A percentile compares a stretch with the other conserved stretches of the same genome.
phyloP scores from a whole-genome alignment of 345 rosid genomes.

The Draba incana region DNA sequence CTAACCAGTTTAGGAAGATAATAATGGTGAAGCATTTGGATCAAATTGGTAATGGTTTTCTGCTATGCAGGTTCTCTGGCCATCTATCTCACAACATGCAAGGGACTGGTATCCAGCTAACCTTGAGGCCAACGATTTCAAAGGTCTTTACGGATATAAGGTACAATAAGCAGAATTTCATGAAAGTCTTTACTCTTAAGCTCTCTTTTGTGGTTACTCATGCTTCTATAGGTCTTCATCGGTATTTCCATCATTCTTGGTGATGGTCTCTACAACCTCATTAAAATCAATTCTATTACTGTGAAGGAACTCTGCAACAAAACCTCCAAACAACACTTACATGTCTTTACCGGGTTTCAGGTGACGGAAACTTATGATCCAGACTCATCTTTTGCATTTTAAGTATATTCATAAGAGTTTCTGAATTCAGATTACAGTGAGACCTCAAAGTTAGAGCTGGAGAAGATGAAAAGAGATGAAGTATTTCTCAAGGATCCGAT shows the following conservation, averaged over 20 bases:
- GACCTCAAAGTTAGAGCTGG: conserved; percentile 49
- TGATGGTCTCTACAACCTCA: conserved; percentile 81
- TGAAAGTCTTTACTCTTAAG: neutral
- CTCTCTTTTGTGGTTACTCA: conserved; percentile 22
- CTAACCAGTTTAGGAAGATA: neutral
- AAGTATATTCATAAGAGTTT: neutral
- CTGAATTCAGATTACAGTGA: conserved; percentile 47
- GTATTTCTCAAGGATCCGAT: conserved; percentile 68
- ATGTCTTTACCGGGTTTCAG: conserved; percentile 53
- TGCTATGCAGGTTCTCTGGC: conserved; percentile 69
- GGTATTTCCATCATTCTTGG: conserved; percentile 78
- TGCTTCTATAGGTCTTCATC: conserved; percentile 62
- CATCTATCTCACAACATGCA: conserved; percentile 63
- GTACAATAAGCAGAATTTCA: conserved; percentile 37
- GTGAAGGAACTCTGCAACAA: conserved; percentile 56
- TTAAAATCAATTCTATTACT: conserved; percentile 64
- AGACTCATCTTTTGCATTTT: neutral
- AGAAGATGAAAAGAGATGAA: conserved; percentile 62
- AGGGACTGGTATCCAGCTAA: conserved; percentile 84
- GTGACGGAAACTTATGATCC: conserved; percentile 38
- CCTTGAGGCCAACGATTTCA: conserved; percentile 70
- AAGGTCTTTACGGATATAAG: conserved; percentile 90
- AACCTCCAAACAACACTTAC: conserved; percentile 54
- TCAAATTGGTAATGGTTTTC: neutral
- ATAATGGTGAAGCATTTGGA: neutral